Evolutionary conservation across 1,139 yeast species (phyloP).

Genomic region (Magnusiomyces fungicola): DNA sequence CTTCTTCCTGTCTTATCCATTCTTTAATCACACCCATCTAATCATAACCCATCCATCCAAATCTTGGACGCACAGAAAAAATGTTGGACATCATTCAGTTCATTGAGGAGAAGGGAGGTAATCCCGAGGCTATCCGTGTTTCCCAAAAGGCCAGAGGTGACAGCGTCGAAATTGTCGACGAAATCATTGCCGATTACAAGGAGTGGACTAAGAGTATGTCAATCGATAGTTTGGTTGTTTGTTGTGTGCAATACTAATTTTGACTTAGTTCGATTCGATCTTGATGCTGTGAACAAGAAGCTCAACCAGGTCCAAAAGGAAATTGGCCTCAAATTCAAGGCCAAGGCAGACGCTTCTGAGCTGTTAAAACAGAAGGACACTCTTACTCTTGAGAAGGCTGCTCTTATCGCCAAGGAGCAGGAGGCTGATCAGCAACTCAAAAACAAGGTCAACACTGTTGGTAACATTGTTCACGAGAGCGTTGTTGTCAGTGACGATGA

Average conservation of each 20-base stretch:
- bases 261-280: conserved; percentile 60
- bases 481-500: conserved; percentile 86
- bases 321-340: conserved; percentile 86
- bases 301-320: conserved; percentile 85
- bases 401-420: conserved; percentile 58
- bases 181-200: conserved; percentile 83
- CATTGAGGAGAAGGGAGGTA: conserved; percentile 93
- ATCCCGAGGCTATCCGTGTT: conserved; percentile 77
- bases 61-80: no score
- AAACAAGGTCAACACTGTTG: conserved; percentile 77
- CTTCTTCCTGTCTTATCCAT: not conserved
- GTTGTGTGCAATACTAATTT: not conserved
- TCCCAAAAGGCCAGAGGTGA: conserved; percentile 95
- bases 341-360: conserved; percentile 88
- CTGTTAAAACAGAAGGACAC: conserved; percentile 74
- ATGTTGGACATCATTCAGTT: conserved; percentile 93
- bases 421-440: conserved; percentile 70
- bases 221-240: not conserved
- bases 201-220: conserved; percentile 66
- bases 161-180: conserved; percentile 90
- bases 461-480: conserved; percentile 87
- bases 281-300: conserved; percentile 83
- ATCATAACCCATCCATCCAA: not conserved
- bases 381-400: conserved; percentile 62
- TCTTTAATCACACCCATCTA: not conserved